These are phyloP conservation scores for peach (Prunus persica) DNA, from an alignment of 306 rosid species.

Conservation along the genomic window Prunus_persica_NCBIv2 NC_034010.1:6792001-6792500, in stretches of 20 bases:
- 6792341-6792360: background rate
- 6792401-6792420: background rate
- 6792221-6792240: background rate
- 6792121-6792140: background rate
- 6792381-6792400: background rate
- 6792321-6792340: background rate
- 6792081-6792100: no score
- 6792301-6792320: background rate
- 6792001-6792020: no score
- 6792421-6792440: background rate
- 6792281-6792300: background rate
- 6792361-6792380: background rate
- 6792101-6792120: background rate
- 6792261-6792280: background rate
- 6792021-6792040: no score
- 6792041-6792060: no score
- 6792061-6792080: no score
- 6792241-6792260: background rate
- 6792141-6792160: background rate
- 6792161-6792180: slow-evolving; percentile 2
- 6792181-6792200: background rate
- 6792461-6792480: background rate
- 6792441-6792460: background rate
- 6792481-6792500: background rate
- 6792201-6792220: background rate